Percentiles rank a stretch among this genome's conserved stretches.
Evolutionary conservation across 164 flowering plant genomes (phyloP).

Genomic region (Saururus chinensis): DNA sequence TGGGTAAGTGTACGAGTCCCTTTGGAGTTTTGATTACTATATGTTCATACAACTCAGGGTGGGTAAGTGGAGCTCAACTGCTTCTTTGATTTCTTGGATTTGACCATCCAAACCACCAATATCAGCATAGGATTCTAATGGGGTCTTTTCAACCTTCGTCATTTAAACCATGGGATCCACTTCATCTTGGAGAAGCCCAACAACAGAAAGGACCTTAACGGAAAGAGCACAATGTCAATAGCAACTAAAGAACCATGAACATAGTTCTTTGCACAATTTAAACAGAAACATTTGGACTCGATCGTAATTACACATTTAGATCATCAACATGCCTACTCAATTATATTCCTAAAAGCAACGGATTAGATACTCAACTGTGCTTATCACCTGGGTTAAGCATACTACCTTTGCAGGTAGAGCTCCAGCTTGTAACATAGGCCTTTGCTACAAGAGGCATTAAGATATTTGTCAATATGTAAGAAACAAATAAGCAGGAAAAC

Average conservation of each 20-base stretch:
- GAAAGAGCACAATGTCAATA: neutral
- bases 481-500: neutral
- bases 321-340: no score
- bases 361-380: conserved; percentile 38
- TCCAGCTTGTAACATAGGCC: conserved; percentile 56
- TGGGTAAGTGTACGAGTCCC: no score
- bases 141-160: conserved; percentile 84
- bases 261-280: neutral
- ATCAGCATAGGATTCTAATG: conserved; percentile 76
- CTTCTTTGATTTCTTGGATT: conserved; percentile 84
- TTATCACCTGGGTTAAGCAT: conserved; percentile 74
- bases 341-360: no score
- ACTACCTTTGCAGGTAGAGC: conserved; percentile 60
- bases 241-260: neutral
- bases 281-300: neutral
- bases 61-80: conserved; percentile 86
- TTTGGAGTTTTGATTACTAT: conserved; percentile 84
- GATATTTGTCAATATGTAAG: neutral
- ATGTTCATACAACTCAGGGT: conserved; percentile 80
- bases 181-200: conserved; percentile 82
- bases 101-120: conserved; percentile 87
- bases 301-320: neutral
- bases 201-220: conserved; percentile 70
- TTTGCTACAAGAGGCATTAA: conserved; percentile 30
- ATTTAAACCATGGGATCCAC: conserved; percentile 84